A percentile compares a stretch with the other conserved stretches of the same genome.
These are phyloP conservation scores for Xylaria bambusicola DNA, from an alignment of 495 filamentous ascomycete genomes.

Conservation along the genomic window DNA sequence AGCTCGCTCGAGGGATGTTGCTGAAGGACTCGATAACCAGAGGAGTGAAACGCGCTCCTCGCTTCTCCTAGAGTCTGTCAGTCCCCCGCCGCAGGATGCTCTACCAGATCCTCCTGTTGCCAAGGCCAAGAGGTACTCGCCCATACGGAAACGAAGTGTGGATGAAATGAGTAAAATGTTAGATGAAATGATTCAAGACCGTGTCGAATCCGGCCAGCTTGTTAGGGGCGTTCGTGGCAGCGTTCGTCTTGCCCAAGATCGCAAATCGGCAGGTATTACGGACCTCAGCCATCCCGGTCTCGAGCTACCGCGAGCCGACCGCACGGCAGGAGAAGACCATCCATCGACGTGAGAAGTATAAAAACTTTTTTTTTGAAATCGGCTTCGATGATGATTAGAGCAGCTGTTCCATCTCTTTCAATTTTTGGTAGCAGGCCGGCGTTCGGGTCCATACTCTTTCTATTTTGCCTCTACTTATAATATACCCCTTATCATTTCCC, in stretches of 20 bases:
- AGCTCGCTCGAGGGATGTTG: conserved; percentile 80
- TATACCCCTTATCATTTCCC: conserved; percentile 33
- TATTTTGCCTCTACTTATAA: conserved; percentile 26
- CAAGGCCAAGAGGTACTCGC: conserved; percentile 35
- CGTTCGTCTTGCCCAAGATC: conserved; percentile 47
- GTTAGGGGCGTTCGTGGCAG: conserved; percentile 61
- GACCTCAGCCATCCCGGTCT: conserved; percentile 26
- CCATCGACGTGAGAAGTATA: conserved; percentile 40
- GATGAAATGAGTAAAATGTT: conserved; percentile 89
- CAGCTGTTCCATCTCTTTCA: conserved; percentile 23
- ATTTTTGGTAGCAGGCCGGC: conserved; percentile 34
- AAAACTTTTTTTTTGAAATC: no score
- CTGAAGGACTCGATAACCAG: conserved; percentile 55
- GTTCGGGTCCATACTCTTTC: conserved; percentile 25
- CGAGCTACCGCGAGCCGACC: conserved; percentile 38
- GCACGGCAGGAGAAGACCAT: conserved; percentile 29
- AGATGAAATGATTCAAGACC: conserved; percentile 91
- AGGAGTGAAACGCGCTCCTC: conserved; percentile 49
- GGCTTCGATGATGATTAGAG: conserved; percentile 4
- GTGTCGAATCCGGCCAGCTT: conserved; percentile 69
- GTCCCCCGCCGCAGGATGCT: conserved; percentile 38
- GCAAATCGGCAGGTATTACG: conserved; percentile 27
- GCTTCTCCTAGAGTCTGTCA: conserved; percentile 39
- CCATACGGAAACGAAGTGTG: conserved; percentile 61
- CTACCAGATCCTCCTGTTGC: conserved; percentile 40